Evolutionary conservation across 2,329 filamentous ascomycete species (phyloP).

Genomic region (Colletotrichum siamense): DNA sequence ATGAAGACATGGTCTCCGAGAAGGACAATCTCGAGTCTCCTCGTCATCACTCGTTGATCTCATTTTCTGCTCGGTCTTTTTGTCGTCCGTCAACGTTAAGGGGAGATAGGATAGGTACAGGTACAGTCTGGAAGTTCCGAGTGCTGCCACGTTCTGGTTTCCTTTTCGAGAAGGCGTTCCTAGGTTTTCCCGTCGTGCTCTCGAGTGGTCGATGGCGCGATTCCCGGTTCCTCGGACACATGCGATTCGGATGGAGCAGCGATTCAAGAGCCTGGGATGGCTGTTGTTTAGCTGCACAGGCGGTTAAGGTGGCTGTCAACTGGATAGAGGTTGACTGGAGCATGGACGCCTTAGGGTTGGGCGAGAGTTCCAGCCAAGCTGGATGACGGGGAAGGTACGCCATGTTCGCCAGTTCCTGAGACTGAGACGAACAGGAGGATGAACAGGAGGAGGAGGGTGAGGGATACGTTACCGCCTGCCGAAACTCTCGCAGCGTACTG

Average conservation of each 20-base stretch:
- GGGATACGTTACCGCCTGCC: not conserved
- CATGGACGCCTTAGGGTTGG: not conserved
- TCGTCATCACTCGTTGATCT: conserved; percentile 4
- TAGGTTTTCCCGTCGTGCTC: not conserved
- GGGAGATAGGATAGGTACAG: not conserved
- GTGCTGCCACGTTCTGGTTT: not conserved
- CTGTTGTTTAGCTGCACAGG: not conserved
- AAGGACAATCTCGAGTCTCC: not conserved
- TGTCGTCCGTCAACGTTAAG: not conserved
- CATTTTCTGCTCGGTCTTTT: not conserved
- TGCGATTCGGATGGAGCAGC: not conserved
- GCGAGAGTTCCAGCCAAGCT: not conserved
- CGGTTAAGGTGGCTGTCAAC: not conserved
- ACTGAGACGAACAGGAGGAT: conserved; percentile 13
- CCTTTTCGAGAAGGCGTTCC: not conserved
- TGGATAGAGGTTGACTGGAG: not conserved
- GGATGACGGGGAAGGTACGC: conserved; percentile 7
- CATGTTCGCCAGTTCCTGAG: conserved; percentile 9
- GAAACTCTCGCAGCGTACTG: conserved; percentile 4
- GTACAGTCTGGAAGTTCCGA: not conserved
- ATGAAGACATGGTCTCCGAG: not conserved
- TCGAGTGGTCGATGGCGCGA: not conserved
- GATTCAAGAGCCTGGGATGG: not conserved
- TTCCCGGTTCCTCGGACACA: not conserved
- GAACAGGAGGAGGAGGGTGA: not conserved